Evolutionary conservation across 2,329 filamentous ascomycete genomes (phyloP), one percentile per base, ranked within the genome.

Genomic region (Ophiostoma tasmaniense): DNA sequence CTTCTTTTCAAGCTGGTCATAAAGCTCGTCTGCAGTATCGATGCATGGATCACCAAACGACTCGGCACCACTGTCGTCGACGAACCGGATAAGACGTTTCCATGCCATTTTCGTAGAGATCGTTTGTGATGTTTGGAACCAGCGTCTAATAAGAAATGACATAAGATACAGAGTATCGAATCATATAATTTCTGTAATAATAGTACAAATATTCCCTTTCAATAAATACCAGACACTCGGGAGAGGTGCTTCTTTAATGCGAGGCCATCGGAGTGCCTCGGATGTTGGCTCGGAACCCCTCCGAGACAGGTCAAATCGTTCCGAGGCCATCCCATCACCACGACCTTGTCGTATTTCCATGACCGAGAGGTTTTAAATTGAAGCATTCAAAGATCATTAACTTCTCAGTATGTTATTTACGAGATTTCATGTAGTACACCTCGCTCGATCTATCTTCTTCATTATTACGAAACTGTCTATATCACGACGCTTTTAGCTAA

Each of bases 11-110:
- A 67, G 25, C 22, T 39, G n/a, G 3, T 62, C 22, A 25, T n/a
- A 39, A 10, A 67, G 52, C 52, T 67, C 45, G 6, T 55, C 45
- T 8, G 50, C 66, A 33, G 45, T 37, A 42, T 67, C 45, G n/a
- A 59, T 61, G 50, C 33, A 37, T 35, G 66, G 45, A 30, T 67
- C 66, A 45, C 42, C 42, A n/a, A 17, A 67, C 33, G 22, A 37
- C 39, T n/a, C 66, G 39, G n/a, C n/a, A 20, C 39, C 67, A 25
- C 45, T 33, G 45, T 64, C 55, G 22, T 45, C 67, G 14, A 64
- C 67, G 39, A 68, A 68, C 25, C 67, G 67, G 39, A 68, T 68
- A 6, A 68, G 59, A 22, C 67, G 55, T 17, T 68, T 50, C 67
- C 67, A 68, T 10, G 33, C 30, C 65, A 55, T 66, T 52, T 35